These are phyloP conservation scores for Pichia nanzhaoensis DNA, from an alignment of 805 yeast genomes.

Conservation along the genomic window DNA sequence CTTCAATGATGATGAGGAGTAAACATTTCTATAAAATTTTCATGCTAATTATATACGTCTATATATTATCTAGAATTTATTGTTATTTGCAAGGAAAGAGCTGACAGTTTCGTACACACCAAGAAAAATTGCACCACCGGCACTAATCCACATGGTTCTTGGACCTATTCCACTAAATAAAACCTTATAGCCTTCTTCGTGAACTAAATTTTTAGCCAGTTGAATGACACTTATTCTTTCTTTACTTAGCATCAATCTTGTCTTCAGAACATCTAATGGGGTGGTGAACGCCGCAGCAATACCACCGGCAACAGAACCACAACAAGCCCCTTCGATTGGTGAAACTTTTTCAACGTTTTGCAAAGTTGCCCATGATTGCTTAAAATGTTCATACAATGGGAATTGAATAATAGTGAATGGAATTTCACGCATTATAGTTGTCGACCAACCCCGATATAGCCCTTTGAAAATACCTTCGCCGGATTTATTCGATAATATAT, in stretches of 20 bases:
- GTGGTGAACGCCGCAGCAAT: constrained; percentile 77
- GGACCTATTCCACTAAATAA: constrained; percentile 89
- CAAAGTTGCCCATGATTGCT: constrained; percentile 46
- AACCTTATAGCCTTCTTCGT: constrained; percentile 67
- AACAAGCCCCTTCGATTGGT: constrained; percentile 72
- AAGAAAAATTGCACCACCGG: constrained; percentile 95
- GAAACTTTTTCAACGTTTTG: constrained; percentile 38
- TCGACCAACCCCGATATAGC: constrained; percentile 86
- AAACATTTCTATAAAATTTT: not conserved
- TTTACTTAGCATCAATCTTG: constrained; percentile 75
- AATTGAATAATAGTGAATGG: constrained; percentile 96
- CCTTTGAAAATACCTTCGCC: constrained; percentile 79
- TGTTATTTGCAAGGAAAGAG: constrained; percentile 11
- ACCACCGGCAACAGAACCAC: constrained; percentile 81
- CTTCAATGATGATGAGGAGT: constrained; percentile 8
- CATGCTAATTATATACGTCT: not conserved
- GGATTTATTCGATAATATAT: constrained; percentile 52
- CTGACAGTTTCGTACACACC: constrained; percentile 83
- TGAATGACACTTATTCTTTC: constrained; percentile 38
- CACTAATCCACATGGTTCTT: constrained; percentile 94
- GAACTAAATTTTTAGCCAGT: constrained; percentile 46
- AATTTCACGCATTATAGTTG: constrained; percentile 90
- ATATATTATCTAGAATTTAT: constrained; percentile 1
- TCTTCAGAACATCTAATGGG: constrained; percentile 73
- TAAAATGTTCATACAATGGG: constrained; percentile 84